These are phyloP conservation scores for Trametopsis cervina DNA, from an alignment of 768 basidiomycete species.

Conservation along the genomic window DNA sequence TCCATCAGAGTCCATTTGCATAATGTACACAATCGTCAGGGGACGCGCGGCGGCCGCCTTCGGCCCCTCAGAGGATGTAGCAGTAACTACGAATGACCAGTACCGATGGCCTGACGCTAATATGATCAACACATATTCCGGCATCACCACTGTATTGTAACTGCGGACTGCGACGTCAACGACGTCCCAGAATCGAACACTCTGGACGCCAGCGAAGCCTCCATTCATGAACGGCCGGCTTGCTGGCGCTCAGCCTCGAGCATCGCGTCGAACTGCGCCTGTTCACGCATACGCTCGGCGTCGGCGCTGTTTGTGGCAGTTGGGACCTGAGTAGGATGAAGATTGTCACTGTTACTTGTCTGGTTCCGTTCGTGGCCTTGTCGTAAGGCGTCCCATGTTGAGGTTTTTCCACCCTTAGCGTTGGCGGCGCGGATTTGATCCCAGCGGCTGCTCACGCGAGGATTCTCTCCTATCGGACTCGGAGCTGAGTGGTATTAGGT, in stretches of 20 bases:
- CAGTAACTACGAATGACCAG: too few species aligned
- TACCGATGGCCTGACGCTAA: too few species aligned
- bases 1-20: too few species aligned
- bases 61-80: too few species aligned
- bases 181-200: too few species aligned
- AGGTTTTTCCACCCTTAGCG: slow-evolving; percentile 32
- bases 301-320: slow-evolving; percentile 12
- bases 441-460: slow-evolving; percentile 39
- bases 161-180: too few species aligned
- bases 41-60: too few species aligned
- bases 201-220: too few species aligned
- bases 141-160: too few species aligned
- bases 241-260: slow-evolving; percentile 49
- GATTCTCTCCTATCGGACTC: background rate
- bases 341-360: slow-evolving; percentile 9
- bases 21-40: too few species aligned
- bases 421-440: slow-evolving; percentile 59
- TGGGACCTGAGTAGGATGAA: slow-evolving; percentile 4
- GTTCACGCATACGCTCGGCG: slow-evolving; percentile 33
- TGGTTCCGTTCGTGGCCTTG: slow-evolving; percentile 40
- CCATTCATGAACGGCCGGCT: slow-evolving; percentile 13
- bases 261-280: slow-evolving; percentile 52
- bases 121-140: too few species aligned
- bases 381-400: slow-evolving; percentile 65
- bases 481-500: too few species aligned